Evolutionary conservation across 805 yeast genomes (phyloP).

Genomic region (Metschnikowia noctiluminum): DNA sequence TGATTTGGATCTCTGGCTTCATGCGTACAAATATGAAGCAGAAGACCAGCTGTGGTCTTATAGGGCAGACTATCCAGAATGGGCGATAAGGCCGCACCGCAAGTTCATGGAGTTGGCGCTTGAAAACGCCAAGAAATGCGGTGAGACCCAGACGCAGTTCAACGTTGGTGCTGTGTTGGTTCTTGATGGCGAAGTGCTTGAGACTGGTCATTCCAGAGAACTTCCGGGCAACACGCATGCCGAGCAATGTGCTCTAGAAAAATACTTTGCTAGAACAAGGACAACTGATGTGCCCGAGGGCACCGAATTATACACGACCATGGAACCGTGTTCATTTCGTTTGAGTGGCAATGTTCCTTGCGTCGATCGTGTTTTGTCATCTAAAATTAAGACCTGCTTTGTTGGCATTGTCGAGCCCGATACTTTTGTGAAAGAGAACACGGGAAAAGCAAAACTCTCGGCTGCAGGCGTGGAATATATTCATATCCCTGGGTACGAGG

Average conservation of each 20-base stretch:
- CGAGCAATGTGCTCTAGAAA: constrained; percentile 88
- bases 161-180: constrained; percentile 92
- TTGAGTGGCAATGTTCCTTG: constrained; percentile 91
- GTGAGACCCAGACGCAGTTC: constrained; percentile 79
- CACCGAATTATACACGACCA: constrained; percentile 83
- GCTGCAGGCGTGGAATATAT: constrained; percentile 63
- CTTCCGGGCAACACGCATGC: constrained; percentile 96
- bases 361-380: constrained; percentile 66
- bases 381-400: constrained; percentile 65
- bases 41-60: constrained; percentile 62
- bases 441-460: constrained; percentile 54
- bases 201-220: constrained; percentile 87
- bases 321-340: constrained; percentile 94
- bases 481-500: constrained; percentile 81
- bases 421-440: constrained; percentile 78
- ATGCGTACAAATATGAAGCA: constrained; percentile 78
- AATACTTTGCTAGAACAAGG: constrained; percentile 48
- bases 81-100: constrained; percentile 67
- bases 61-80: constrained; percentile 71
- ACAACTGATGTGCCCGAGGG: constrained; percentile 59
- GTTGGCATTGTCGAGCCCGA: constrained; percentile 93
- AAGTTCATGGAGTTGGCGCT: constrained; percentile 74
- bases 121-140: constrained; percentile 75
- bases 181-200: constrained; percentile 54
- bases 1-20: constrained; percentile 86